These are phyloP conservation scores for Heterobasidion parviporum DNA, from an alignment of 1,284 basidiomycete species.

Conservation along the genomic window DNA sequence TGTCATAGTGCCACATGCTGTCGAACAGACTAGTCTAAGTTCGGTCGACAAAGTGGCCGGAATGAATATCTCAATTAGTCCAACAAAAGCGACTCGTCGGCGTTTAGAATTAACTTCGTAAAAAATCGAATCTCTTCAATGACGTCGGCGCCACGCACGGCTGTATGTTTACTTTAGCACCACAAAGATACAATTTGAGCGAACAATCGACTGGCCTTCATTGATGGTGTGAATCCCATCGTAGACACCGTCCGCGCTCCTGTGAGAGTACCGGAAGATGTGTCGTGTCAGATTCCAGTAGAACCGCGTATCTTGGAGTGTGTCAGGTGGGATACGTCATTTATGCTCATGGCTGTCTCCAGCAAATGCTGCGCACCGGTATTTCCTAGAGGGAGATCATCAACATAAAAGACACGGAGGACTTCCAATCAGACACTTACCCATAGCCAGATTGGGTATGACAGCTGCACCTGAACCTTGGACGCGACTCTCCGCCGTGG, in stretches of 20 bases:
- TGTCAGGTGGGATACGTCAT: not conserved
- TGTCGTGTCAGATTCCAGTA: constrained; percentile 42
- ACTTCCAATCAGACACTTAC: constrained; percentile 11
- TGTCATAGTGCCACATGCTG: not conserved
- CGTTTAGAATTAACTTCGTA: constrained; percentile 19
- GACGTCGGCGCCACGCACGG: constrained; percentile 13
- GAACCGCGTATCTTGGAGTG: constrained; percentile 35
- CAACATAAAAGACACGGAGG: not conserved
- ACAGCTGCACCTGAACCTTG: constrained; percentile 22
- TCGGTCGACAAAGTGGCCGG: not conserved
- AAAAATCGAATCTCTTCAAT: constrained; percentile 18
- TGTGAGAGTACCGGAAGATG: constrained; percentile 46
- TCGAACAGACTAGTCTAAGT: not conserved
- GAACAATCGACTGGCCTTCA: constrained; percentile 4
- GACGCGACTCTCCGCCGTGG: constrained; percentile 21
- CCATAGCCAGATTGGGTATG: constrained; percentile 29
- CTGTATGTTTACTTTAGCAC: constrained; percentile 5
- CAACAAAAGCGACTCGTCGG: constrained; percentile 12
- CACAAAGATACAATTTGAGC: not conserved
- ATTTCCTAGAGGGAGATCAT: not conserved
- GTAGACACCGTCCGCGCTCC: constrained; percentile 1
- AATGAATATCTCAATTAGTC: not conserved
- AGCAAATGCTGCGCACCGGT: not conserved
- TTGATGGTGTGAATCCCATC: constrained; percentile 1
- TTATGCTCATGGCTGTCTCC: not conserved